A percentile compares a stretch with the other conserved stretches of the same genome.
phyloP scores from a whole-genome alignment of 2,329 filamentous ascomycete genomes.

The Penicillium thymicola region DNA sequence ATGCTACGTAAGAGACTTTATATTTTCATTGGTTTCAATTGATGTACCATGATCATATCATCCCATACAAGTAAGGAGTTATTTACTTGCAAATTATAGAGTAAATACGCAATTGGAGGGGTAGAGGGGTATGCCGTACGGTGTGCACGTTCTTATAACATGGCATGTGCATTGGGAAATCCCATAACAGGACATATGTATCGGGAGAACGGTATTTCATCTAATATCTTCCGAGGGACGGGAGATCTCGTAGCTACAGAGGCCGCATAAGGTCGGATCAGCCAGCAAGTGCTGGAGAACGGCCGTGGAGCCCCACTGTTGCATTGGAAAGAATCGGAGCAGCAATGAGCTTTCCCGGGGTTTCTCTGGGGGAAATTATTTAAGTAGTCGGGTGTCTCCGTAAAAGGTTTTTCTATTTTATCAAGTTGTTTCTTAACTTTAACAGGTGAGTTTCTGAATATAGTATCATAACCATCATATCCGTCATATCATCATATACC shows the following conservation, averaged over 20 bases:
- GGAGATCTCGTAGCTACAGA: conserved; percentile 37
- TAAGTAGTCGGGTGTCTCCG: conserved; percentile 25
- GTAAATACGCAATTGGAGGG: not conserved
- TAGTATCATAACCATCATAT: not conserved
- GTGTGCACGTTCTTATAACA: not conserved
- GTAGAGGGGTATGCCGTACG: conserved; percentile 2
- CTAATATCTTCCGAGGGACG: conserved; percentile 34
- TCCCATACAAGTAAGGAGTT: not conserved
- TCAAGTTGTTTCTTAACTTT: conserved; percentile 12
- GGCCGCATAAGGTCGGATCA: conserved; percentile 28
- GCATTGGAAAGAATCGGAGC: conserved; percentile 40
- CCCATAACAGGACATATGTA: not conserved
- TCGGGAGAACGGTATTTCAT: conserved; percentile 13
- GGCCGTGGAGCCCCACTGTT: conserved; percentile 34
- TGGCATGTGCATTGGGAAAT: not conserved
- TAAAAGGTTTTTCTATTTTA: conserved; percentile 2
- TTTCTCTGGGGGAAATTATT: conserved; percentile 16
- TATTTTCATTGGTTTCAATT: not conserved
- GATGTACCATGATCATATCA: not conserved
- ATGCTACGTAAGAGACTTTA: conserved; percentile 13
- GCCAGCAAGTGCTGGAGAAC: conserved; percentile 28
- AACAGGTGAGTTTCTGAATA: conserved; percentile 17
- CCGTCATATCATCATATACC: conserved; percentile 14
- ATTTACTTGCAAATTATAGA: not conserved
- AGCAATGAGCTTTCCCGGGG: conserved; percentile 29